Conservation (phyloP, 768 basidiomycete genomes). For the Porpolomopsis calyptriformis region DNA sequence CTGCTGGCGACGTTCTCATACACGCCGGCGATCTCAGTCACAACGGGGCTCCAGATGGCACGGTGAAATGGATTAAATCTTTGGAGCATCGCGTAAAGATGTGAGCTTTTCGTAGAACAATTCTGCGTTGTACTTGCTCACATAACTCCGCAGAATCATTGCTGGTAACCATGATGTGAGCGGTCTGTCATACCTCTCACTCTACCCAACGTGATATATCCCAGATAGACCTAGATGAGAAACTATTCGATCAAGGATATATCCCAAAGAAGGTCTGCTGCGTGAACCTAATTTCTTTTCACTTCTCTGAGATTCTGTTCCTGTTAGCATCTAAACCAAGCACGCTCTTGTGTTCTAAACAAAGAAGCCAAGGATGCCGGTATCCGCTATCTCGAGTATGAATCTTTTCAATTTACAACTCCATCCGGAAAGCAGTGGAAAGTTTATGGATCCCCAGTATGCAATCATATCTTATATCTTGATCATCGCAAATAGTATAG, state of each 20-base stretch:
- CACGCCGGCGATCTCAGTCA: conserved; percentile 51
- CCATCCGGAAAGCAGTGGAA: conserved; percentile 34
- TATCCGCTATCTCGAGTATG: conserved; percentile 43
- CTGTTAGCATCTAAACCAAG: conserved; percentile 12
- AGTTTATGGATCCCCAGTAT: conserved; percentile 50
- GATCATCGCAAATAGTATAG: background rate
- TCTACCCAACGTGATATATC: background rate
- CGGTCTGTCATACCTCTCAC: background rate
- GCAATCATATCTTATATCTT: conserved; percentile 10
- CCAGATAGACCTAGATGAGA: conserved; percentile 19
- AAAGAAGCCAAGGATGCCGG: conserved; percentile 26
- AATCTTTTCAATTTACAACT: conserved; percentile 22
- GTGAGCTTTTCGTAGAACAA: conserved; percentile 22
- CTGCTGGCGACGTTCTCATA: conserved; percentile 47
- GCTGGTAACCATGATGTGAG: conserved; percentile 56
- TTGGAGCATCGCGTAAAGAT: conserved; percentile 45
- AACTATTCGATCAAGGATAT: conserved; percentile 12
- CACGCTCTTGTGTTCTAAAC: conserved; percentile 20
- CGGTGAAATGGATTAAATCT: conserved; percentile 39
- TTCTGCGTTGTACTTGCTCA: background rate
- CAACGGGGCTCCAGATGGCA: conserved; percentile 34
- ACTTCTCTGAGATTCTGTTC: conserved; percentile 6
- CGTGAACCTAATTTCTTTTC: background rate
- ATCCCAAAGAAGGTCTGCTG: conserved; percentile 1
- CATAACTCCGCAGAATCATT: conserved; percentile 31